phyloP scores from a whole-genome alignment of 1,139 yeast genomes.

The Yamadazyma aaseri region DNA sequence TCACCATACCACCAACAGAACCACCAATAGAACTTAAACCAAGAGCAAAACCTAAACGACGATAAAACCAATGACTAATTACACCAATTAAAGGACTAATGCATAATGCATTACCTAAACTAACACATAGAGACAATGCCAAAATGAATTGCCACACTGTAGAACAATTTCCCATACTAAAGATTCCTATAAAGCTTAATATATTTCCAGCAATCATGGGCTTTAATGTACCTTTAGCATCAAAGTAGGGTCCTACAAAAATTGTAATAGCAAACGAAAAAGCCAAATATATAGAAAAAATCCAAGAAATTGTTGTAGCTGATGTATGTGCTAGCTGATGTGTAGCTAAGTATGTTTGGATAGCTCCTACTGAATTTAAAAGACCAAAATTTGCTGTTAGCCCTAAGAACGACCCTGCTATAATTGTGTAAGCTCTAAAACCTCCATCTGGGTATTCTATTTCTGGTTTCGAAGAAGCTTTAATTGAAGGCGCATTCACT shows the following conservation, averaged over 20 bases:
- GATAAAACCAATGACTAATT: constrained; percentile 58
- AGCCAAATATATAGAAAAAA: constrained; percentile 60
- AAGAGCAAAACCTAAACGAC: constrained; percentile 52
- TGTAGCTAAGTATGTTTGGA: constrained; percentile 57
- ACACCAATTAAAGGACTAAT: constrained; percentile 58
- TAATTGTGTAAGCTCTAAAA: constrained; percentile 53
- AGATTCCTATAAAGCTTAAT: constrained; percentile 44
- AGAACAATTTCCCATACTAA: constrained; percentile 51
- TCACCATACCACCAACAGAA: constrained; percentile 58
- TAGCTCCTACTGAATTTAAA: constrained; percentile 61
- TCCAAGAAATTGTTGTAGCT: constrained; percentile 59
- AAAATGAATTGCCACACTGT: constrained; percentile 55
- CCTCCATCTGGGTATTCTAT: constrained; percentile 64
- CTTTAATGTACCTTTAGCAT: constrained; percentile 44
- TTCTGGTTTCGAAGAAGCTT: too few species aligned
- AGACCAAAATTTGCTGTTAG: constrained; percentile 59
- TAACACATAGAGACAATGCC: constrained; percentile 47
- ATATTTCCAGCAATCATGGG: constrained; percentile 46
- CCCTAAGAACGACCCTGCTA: constrained; percentile 63
- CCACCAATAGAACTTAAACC: constrained; percentile 65
- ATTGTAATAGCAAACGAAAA: constrained; percentile 59
- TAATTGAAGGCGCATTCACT: too few species aligned
- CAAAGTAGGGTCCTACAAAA: constrained; percentile 44
- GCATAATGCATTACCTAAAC: constrained; percentile 56
- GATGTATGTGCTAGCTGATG: constrained; percentile 48